These are phyloP conservation scores for Aureobasidium sp. DNA, from an alignment of 2,329 filamentous ascomycete genomes.

Conservation along the genomic window DNA sequence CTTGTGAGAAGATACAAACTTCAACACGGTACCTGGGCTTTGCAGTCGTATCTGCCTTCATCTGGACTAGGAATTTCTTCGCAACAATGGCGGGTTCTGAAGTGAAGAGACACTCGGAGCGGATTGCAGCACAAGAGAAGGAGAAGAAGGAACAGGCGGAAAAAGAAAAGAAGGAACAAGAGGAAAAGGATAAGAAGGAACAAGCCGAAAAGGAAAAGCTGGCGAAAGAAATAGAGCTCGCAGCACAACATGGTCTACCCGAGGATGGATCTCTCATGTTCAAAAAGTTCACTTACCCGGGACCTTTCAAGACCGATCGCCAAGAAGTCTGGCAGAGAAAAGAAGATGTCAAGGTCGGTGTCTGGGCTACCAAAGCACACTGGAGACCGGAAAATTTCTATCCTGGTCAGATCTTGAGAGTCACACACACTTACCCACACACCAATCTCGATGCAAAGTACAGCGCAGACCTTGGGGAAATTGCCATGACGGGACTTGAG, in stretches of 20 bases:
- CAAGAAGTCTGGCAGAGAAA: neutral
- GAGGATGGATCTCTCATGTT: neutral
- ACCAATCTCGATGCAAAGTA: neutral
- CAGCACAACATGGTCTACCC: neutral
- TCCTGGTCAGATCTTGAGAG: neutral
- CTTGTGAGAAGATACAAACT: neutral
- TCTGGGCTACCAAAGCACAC: neutral
- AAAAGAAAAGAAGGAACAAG: too few species aligned
- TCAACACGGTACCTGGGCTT: too few species aligned
- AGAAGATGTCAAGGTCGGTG: neutral
- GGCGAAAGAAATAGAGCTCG: neutral
- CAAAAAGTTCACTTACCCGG: neutral
- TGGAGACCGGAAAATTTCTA: neutral
- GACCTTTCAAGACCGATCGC: neutral
- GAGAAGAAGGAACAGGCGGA: neutral
- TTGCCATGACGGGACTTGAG: neutral
- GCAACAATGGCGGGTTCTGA: neutral
- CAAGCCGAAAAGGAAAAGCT: neutral
- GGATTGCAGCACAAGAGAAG: neutral
- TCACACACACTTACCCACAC: neutral
- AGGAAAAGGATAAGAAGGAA: neutral
- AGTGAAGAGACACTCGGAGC: neutral
- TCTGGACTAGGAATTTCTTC: neutral
- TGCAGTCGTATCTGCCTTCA: too few species aligned
- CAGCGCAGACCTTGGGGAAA: neutral